Percentiles rank a stretch among this genome's conserved stretches.
Conservation (phyloP, 2,329 filamentous ascomycete species). For the Dactylonectria estremocensis region DNA sequence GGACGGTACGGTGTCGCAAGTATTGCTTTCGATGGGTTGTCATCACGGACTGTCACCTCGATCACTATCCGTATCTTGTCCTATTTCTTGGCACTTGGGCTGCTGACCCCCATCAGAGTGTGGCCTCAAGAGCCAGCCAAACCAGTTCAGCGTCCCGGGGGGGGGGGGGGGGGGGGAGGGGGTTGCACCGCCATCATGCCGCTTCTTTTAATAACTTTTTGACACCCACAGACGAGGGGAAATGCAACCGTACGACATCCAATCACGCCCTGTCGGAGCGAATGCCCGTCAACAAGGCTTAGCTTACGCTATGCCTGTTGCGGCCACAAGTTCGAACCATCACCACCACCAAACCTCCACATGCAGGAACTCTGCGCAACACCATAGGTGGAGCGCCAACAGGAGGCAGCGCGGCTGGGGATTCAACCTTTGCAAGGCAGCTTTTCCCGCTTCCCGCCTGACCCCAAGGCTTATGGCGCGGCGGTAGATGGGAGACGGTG, state of each 20-base stretch:
- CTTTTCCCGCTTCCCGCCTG: slow-evolving; percentile 40
- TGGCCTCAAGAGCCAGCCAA: not conserved
- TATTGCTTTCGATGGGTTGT: slow-evolving; percentile 27
- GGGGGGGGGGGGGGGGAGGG: not conserved
- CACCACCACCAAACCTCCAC: slow-evolving; percentile 34
- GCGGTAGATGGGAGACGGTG: slow-evolving; percentile 25
- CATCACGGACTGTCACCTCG: slow-evolving; percentile 13
- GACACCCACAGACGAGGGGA: slow-evolving; percentile 25
- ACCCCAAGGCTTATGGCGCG: slow-evolving; percentile 22
- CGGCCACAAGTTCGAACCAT: slow-evolving; percentile 39
- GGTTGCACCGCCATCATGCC: slow-evolving; percentile 47
- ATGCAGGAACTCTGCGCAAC: slow-evolving; percentile 46
- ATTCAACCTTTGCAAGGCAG: slow-evolving; percentile 40
- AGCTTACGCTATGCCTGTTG: slow-evolving; percentile 41
- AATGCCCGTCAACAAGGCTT: slow-evolving; percentile 39
- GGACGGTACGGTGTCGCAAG: slow-evolving; percentile 17
- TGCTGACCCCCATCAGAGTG: slow-evolving; percentile 21
- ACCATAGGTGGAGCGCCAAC: slow-evolving; percentile 36
- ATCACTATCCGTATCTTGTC: slow-evolving; percentile 28
- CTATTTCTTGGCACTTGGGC: slow-evolving; percentile 32
- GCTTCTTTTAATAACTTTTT: slow-evolving; percentile 50
- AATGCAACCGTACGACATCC: slow-evolving; percentile 33
- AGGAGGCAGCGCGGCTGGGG: slow-evolving; percentile 37
- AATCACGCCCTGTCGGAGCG: slow-evolving; percentile 37
- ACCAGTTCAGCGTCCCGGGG: too few species aligned